A percentile compares a stretch with the other conserved stretches of the same genome.
Evolutionary conservation across 2,329 filamentous ascomycete species (phyloP).

Genomic region (Sarocladium brachiariae): DNA sequence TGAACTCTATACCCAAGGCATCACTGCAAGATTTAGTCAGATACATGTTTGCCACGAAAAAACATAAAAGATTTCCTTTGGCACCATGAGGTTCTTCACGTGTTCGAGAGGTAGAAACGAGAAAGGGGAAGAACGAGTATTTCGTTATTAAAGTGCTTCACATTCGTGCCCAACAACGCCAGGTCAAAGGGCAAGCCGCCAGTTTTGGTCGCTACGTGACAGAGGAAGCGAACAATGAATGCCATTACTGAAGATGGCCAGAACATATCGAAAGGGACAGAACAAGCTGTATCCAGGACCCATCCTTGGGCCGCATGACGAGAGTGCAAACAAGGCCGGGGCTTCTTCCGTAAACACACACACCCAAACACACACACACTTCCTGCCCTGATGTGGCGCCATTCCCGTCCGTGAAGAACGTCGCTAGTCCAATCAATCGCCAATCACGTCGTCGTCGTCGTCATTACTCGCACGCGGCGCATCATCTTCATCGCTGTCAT

Average conservation of each 20-base stretch:
- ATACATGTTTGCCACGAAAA: too few relatives aligned
- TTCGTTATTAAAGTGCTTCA: not conserved
- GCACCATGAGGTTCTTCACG: too few relatives aligned
- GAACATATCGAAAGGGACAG: not conserved
- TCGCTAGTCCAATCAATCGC: slow-evolving; percentile 28
- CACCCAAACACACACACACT: slow-evolving; percentile 10
- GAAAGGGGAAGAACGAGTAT: not conserved
- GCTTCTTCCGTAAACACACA: slow-evolving; percentile 7
- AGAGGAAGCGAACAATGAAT: slow-evolving; percentile 1
- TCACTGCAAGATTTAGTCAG: not conserved
- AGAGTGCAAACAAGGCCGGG: not conserved
- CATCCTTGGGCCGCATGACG: not conserved
- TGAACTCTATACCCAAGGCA: not conserved
- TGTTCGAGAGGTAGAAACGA: not conserved
- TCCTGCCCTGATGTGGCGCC: not conserved
- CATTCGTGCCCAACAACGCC: not conserved
- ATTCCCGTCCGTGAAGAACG: not conserved
- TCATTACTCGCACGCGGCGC: slow-evolving; percentile 26
- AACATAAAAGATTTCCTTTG: too few relatives aligned
- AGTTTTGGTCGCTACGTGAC: not conserved
- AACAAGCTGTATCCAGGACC: not conserved
- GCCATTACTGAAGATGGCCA: not conserved
- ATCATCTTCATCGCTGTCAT: slow-evolving; percentile 27
- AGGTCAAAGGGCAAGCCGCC: not conserved
- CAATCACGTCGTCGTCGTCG: slow-evolving; percentile 37